A percentile compares a stretch with the other conserved stretches of the same genome.
phyloP scores from a whole-genome alignment of 2,329 filamentous ascomycete genomes.

The Neonectria hederae region DNA sequence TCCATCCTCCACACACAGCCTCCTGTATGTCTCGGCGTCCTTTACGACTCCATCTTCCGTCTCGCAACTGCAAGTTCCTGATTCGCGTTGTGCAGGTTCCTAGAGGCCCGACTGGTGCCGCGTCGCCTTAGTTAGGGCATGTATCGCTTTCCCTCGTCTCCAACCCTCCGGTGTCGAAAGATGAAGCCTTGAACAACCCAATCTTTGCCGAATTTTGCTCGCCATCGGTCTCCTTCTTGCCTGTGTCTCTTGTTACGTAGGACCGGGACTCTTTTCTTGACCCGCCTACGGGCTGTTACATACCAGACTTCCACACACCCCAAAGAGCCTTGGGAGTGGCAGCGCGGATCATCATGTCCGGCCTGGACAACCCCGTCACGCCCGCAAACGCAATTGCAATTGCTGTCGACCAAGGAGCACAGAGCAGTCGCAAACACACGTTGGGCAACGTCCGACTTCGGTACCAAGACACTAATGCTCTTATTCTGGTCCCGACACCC shows the following conservation, averaged over 20 bases:
- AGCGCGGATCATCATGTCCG: conserved; percentile 7
- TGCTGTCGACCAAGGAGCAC: conserved; percentile 11
- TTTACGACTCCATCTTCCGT: conserved; percentile 8
- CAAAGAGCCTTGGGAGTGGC: neutral
- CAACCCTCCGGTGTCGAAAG: neutral
- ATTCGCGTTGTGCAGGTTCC: neutral
- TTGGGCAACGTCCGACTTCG: conserved; percentile 55
- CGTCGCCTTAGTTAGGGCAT: neutral
- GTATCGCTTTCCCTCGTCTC: neutral
- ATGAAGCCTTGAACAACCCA: neutral
- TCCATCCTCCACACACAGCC: conserved; percentile 11
- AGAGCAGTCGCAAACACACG: conserved; percentile 38
- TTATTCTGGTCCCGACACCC: conserved; percentile 54
- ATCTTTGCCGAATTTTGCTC: neutral
- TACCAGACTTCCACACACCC: too few species aligned
- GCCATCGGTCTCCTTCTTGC: too few species aligned
- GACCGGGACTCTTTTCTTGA: neutral
- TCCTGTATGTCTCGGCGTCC: conserved; percentile 20
- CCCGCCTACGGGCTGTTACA: too few species aligned
- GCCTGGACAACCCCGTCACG: conserved; percentile 3
- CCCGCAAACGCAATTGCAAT: neutral
- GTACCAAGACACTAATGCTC: conserved; percentile 54
- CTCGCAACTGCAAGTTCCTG: conserved; percentile 10
- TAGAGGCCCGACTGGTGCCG: conserved; percentile 3
- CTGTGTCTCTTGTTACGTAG: too few species aligned